These are phyloP conservation scores for Kodamaea fukazawae DNA, from an alignment of 805 yeast species.

Conservation along the genomic window DNA sequence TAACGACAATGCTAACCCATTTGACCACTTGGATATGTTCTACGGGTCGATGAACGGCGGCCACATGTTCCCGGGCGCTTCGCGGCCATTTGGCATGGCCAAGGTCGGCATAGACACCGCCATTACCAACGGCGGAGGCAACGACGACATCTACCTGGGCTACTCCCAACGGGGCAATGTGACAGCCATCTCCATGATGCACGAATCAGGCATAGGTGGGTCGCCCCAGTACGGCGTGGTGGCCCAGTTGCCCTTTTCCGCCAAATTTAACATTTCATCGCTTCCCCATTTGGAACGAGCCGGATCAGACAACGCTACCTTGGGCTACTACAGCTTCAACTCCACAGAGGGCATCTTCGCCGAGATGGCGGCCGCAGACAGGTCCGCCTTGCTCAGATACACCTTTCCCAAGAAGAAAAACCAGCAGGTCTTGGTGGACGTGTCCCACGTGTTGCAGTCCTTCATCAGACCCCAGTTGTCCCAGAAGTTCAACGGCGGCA, in stretches of 20 bases:
- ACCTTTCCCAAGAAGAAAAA: constrained; percentile 13
- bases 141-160: constrained; percentile 30
- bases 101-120: constrained; percentile 34
- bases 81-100: constrained; percentile 37
- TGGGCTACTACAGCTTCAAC: constrained; percentile 25
- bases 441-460: constrained; percentile 27
- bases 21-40: constrained; percentile 28
- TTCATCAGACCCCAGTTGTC: constrained; percentile 31
- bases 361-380: constrained; percentile 25
- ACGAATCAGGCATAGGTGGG: constrained; percentile 41
- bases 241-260: constrained; percentile 27
- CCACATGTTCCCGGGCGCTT: constrained; percentile 34
- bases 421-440: constrained; percentile 24
- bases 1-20: constrained; percentile 4
- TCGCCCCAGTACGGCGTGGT: constrained; percentile 36
- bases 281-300: constrained; percentile 14
- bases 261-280: constrained; percentile 12
- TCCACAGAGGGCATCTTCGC: constrained; percentile 19
- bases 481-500: constrained; percentile 27
- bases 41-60: constrained; percentile 35
- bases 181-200: constrained; percentile 36
- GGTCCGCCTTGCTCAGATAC: constrained; percentile 27
- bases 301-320: constrained; percentile 18
- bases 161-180: constrained; percentile 29
- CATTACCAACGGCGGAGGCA: constrained; percentile 15